These are phyloP conservation scores for Taphrina wiesneri DNA, from an alignment of 1,139 yeast species.

Conservation along the genomic window DNA sequence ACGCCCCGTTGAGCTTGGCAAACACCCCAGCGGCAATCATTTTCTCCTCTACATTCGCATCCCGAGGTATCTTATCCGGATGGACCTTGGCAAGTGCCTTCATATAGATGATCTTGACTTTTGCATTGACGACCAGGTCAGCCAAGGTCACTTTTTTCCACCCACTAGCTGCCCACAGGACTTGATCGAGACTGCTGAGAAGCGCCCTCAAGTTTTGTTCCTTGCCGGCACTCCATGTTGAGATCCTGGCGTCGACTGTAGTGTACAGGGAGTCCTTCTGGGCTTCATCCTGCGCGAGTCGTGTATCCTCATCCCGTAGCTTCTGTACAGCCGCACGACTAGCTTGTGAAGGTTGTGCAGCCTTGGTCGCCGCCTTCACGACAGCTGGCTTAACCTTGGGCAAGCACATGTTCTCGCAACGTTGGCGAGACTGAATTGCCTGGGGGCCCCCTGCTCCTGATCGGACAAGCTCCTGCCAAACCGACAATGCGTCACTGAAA, in stretches of 20 bases:
- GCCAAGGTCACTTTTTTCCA: conserved; percentile 68
- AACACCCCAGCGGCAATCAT: conserved; percentile 88
- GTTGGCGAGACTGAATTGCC: conserved; percentile 75
- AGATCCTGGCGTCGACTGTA: conserved; percentile 56
- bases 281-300: conserved; percentile 56
- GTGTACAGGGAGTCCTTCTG: conserved; percentile 61
- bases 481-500: conserved; percentile 60
- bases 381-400: conserved; percentile 25
- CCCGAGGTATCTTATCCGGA: conserved; percentile 71
- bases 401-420: conserved; percentile 65
- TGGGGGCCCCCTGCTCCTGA: conserved; percentile 67
- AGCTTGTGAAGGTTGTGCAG: conserved; percentile 37
- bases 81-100: conserved; percentile 92
- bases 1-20: conserved; percentile 77
- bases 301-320: conserved; percentile 51
- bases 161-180: conserved; percentile 62
- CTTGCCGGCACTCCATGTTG: conserved; percentile 69
- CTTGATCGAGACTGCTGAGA: conserved; percentile 62
- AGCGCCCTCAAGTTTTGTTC: conserved; percentile 76
- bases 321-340: conserved; percentile 39
- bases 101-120: conserved; percentile 83
- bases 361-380: neutral
- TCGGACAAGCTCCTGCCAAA: conserved; percentile 63
- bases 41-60: conserved; percentile 64
- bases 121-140: conserved; percentile 86